phyloP scores from a whole-genome alignment of 306 rosid genomes.

The Casuarina glauca region DNA sequence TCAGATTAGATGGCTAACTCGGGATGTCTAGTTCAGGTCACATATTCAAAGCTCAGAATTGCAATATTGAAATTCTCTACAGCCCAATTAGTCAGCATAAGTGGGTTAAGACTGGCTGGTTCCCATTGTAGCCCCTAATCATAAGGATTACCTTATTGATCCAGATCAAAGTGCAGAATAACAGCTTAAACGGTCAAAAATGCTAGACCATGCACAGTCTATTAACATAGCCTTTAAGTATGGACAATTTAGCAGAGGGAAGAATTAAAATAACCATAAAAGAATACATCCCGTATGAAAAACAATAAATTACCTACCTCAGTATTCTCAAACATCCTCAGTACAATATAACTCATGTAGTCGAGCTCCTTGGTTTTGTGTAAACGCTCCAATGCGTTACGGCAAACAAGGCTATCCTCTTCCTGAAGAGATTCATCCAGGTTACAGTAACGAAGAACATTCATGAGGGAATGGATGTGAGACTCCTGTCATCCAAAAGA shows the following conservation, averaged over 20 bases:
- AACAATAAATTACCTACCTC: constrained; percentile 54
- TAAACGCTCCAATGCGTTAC: constrained; percentile 69
- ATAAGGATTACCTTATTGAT: neutral
- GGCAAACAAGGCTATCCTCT: constrained; percentile 78
- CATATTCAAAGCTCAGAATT: too few species aligned
- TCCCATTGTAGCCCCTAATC: neutral
- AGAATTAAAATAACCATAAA: neutral
- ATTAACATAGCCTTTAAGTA: neutral
- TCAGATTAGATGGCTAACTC: neutral
- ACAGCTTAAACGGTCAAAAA: neutral
- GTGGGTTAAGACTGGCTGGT: neutral
- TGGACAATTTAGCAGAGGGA: neutral
- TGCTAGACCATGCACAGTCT: neutral
- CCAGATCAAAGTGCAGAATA: neutral
- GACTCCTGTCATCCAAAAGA: constrained; percentile 70
- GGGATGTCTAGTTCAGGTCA: too few species aligned
- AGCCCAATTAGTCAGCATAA: neutral
- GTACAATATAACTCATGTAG: constrained; percentile 90
- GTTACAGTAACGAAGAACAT: constrained; percentile 94
- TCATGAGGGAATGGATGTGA: constrained; percentile 94
- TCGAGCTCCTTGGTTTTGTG: constrained; percentile 84
- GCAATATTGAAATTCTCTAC: too few species aligned
- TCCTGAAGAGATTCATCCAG: constrained; percentile 90
- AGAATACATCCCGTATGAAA: constrained; percentile 1
- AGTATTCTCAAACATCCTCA: constrained; percentile 93